phyloP scores from a whole-genome alignment of 306 rosid genomes.

The Trichosanthes truncata region DNA sequence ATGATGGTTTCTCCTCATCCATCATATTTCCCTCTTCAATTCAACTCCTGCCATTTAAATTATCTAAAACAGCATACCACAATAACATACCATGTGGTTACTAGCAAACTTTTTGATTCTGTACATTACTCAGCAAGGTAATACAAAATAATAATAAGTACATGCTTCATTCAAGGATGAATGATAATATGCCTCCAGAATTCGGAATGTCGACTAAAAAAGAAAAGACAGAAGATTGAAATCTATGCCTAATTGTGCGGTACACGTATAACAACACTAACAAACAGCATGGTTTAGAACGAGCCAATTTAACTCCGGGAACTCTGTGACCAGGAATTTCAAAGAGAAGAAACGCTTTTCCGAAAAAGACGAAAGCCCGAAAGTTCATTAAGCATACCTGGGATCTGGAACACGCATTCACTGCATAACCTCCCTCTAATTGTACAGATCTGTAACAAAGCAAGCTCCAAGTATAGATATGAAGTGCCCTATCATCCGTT shows the following conservation, averaged over 20 bases:
- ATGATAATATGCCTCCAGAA: neutral
- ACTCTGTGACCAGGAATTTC: neutral
- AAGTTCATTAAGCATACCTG: constrained; percentile 1
- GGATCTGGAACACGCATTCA: neutral
- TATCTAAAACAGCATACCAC: neutral
- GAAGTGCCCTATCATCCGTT: neutral
- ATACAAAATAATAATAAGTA: constrained; percentile 8
- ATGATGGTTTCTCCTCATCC: neutral
- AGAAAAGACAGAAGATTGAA: neutral
- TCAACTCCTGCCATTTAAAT: neutral
- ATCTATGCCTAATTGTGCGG: neutral
- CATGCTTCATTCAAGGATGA: constrained; percentile 4
- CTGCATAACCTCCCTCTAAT: neutral
- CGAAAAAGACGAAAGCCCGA: neutral
- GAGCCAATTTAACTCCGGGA: neutral
- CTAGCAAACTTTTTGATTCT: constrained; percentile 5
- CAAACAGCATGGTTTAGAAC: constrained; percentile 1
- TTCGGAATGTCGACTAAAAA: neutral
- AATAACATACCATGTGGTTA: neutral
- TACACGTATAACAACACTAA: constrained; percentile 8
- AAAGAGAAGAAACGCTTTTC: neutral
- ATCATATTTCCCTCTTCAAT: neutral
- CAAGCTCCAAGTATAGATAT: constrained; percentile 3
- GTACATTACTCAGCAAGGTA: constrained; percentile 15
- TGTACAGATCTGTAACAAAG: constrained; percentile 5